These are phyloP conservation scores for Arthrobotrys musiformis DNA, from an alignment of 2,329 filamentous ascomycete genomes.

Conservation along the genomic window DNA sequence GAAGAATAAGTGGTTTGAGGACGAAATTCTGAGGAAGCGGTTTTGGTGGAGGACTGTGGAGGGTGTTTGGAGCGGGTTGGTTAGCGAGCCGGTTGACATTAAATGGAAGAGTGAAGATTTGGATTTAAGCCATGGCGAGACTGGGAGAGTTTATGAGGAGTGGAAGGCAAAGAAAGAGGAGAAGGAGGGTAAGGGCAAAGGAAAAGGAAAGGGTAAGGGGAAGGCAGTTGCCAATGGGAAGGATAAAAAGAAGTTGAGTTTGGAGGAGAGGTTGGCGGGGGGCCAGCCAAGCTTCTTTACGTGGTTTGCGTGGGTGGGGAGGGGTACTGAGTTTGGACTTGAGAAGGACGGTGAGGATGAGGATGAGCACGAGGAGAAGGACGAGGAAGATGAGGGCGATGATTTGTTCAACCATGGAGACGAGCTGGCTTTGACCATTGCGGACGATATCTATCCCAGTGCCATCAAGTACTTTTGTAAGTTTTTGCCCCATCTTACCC, in stretches of 20 bases:
- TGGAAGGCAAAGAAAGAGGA: constrained; percentile 72
- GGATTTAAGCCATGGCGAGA: constrained; percentile 83
- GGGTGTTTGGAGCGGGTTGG: constrained; percentile 76
- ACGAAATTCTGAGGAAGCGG: constrained; percentile 84
- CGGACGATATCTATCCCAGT: constrained; percentile 87
- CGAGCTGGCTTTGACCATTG: constrained; percentile 80
- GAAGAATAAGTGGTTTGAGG: constrained; percentile 83
- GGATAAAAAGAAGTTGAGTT: constrained; percentile 68
- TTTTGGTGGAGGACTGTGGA: constrained; percentile 82
- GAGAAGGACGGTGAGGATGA: constrained; percentile 66
- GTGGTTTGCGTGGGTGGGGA: constrained; percentile 59
- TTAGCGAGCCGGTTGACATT: constrained; percentile 89
- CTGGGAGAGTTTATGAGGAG: constrained; percentile 76
- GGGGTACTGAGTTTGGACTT: constrained; percentile 62
- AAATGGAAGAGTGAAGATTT: constrained; percentile 86
- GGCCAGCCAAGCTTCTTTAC: constrained; percentile 59
- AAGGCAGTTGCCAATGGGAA: constrained; percentile 61
- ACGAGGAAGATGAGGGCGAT: constrained; percentile 72
- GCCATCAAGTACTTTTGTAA: constrained; percentile 92
- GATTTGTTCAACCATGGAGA: constrained; percentile 92
- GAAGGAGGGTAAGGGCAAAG: constrained; percentile 58
- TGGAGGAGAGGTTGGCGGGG: constrained; percentile 68
- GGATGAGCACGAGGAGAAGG: constrained; percentile 66
- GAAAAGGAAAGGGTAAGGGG: constrained; percentile 62
- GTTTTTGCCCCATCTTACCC: constrained; percentile 62